Conservation (phyloP, 257 asterid species). For the Craterostigma plantagineum region DNA sequence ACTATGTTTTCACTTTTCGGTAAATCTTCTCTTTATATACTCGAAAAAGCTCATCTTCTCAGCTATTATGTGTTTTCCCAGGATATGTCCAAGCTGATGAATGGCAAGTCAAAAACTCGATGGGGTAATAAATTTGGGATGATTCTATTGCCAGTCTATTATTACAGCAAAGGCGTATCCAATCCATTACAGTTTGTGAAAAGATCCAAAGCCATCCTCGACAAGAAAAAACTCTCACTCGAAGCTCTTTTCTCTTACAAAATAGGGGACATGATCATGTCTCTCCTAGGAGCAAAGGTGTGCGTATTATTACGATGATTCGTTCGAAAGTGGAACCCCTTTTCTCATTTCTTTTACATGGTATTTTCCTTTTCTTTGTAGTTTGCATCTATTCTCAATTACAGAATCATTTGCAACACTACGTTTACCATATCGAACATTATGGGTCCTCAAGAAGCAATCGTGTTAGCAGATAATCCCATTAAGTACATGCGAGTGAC, state of each 20-base stretch:
- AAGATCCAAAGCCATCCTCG: constrained; percentile 68
- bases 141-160: constrained; percentile 52
- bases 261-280: constrained; percentile 34
- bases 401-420: constrained; percentile 49
- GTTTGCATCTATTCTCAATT: constrained; percentile 42
- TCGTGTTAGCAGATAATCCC: constrained; percentile 40
- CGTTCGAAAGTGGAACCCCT: not conserved
- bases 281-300: constrained; percentile 46
- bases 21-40: no score
- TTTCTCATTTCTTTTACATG: not conserved
- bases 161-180: constrained; percentile 13
- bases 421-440: constrained; percentile 62
- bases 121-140: constrained; percentile 86
- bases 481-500: constrained; percentile 34
- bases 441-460: constrained; percentile 58
- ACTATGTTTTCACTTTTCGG: not conserved
- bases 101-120: constrained; percentile 11
- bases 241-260: constrained; percentile 58
- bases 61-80: no score
- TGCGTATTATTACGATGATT: no score
- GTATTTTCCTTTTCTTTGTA: constrained; percentile 9
- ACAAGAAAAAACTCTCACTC: constrained; percentile 67
- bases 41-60: no score
- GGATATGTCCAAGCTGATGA: constrained; percentile 35
- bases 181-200: constrained; percentile 48